phyloP scores from a whole-genome alignment of 345 rosid species.

The Mallotus nudiflorus region DNA sequence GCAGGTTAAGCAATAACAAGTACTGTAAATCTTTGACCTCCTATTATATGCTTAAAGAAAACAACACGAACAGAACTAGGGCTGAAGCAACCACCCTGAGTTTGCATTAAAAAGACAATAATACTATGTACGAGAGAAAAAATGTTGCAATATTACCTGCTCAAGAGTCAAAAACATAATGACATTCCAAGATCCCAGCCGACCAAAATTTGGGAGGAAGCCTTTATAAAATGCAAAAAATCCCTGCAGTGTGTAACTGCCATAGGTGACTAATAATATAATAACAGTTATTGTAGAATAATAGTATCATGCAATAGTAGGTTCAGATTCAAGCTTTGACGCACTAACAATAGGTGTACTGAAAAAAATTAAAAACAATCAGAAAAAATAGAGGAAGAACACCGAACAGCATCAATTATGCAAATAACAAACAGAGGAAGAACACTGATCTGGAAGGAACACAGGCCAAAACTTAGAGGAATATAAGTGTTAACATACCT shows the following conservation, averaged over 20 bases:
- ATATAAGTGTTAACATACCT: conserved; percentile 43
- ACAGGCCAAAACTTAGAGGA: neutral
- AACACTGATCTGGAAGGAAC: too few species aligned
- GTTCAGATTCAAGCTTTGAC: neutral
- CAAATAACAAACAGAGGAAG: too few species aligned
- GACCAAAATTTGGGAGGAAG: conserved; percentile 88
- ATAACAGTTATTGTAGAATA: neutral
- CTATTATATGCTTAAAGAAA: too few species aligned
- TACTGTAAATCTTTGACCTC: neutral
- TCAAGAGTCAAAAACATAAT: conserved; percentile 96
- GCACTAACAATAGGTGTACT: neutral
- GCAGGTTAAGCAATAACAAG: neutral
- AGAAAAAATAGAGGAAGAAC: too few species aligned
- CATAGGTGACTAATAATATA: neutral
- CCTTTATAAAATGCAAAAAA: conserved; percentile 89
- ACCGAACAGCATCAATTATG: neutral
- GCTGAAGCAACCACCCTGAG: neutral
- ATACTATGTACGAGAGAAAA: neutral
- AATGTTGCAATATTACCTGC: conserved; percentile 61
- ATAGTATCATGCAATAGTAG: neutral
- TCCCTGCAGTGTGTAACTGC: conserved; percentile 52
- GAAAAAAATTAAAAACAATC: neutral
- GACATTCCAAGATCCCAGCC: conserved; percentile 98
- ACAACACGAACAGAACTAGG: neutral
- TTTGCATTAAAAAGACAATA: neutral